Conservation (phyloP, 2,329 filamentous ascomycete genomes). For the Sporothrix euskadiensis region DNA sequence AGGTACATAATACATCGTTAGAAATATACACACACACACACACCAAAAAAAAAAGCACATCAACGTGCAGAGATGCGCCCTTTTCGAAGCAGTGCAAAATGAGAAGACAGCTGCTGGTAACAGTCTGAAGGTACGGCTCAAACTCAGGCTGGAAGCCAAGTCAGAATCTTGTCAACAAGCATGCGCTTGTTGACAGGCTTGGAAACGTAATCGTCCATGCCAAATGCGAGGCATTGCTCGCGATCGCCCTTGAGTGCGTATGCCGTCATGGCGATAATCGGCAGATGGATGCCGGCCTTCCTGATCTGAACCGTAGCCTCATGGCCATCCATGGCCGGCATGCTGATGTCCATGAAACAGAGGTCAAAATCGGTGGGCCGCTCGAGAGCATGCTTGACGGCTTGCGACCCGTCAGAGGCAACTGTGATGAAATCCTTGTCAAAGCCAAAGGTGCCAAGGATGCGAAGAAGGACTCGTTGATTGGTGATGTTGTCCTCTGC, state of each 20-base stretch:
- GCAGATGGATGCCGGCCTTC: slow-evolving; percentile 36
- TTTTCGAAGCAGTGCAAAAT: too few relatives aligned
- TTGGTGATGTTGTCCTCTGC: slow-evolving; percentile 49
- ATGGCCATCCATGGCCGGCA: slow-evolving; percentile 60
- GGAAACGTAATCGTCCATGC: slow-evolving; percentile 58
- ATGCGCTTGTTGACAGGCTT: slow-evolving; percentile 38
- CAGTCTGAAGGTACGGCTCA: neutral
- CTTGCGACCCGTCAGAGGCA: slow-evolving; percentile 47
- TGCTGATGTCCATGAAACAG: slow-evolving; percentile 60
- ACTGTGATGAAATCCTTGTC: slow-evolving; percentile 41
- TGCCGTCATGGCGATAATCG: slow-evolving; percentile 54
- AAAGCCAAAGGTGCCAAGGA: slow-evolving; percentile 45
- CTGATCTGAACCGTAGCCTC: slow-evolving; percentile 54
- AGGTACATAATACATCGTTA: neutral
- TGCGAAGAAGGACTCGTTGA: slow-evolving; percentile 44
- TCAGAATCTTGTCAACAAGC: slow-evolving; percentile 28
- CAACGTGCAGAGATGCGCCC: too few relatives aligned
- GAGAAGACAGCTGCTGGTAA: neutral
- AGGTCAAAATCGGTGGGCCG: slow-evolving; percentile 48
- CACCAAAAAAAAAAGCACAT: neutral
- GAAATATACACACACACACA: too few relatives aligned
- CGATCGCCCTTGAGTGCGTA: slow-evolving; percentile 58
- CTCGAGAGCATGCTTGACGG: slow-evolving; percentile 45
- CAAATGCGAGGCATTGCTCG: slow-evolving; percentile 54
- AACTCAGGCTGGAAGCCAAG: slow-evolving; percentile 26